Base-by-base conservation (phyloP, 495 filamentous ascomycete genomes). In the Aspergillus panamensis region DNA sequence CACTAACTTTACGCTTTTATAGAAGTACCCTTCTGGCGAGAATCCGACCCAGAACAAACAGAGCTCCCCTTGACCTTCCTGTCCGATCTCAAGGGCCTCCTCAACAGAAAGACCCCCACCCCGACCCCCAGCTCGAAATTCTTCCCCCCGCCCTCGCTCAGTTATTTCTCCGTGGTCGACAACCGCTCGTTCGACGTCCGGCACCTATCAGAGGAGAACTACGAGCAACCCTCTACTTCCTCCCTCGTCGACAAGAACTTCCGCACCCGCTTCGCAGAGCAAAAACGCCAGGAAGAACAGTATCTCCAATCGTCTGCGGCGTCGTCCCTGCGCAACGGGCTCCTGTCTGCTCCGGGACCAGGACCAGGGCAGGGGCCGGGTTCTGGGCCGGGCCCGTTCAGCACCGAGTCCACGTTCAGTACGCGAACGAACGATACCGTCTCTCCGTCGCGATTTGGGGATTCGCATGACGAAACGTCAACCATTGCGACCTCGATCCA, bases 201-300 rank as follows among this genome's bases (percentile, higher is more conserved):
- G 19, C 50, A 57, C 25, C 55, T 63, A n/a, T 59, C 21, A 9
- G n/a, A 54, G 6, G 53, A 66, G 48, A 63, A 63, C 56, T 62
- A 63, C 48, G 52, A 55, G 16, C 16, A 69, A 45, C 70, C 68
- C 0, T 63, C 63, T 0, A 40, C 51, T 0, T 45, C 25, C 12
- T 61, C 62, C 8, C 63, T 75, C 1, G 68, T 72, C 7, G 62
- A 66, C 8, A 60, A 60, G 12, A 66, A 66, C n/a, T 76, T 73
- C 35, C 69, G 73, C 1, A 50, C 53, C 0, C 62, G 67, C 13
- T 74, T 72, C 54, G 60, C 57, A 0, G 65, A 72, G 53, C 51
- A 58, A 43, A 43, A 55, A 14, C 56, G 49, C 3, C 56, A 62
- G 29, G 61, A 64, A 42, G 52, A 65, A 25, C 17, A 45, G 20